Evolutionary conservation across 371 early-diverging fungal species (phyloP).

Genomic region (Rhizopus sp.): DNA sequence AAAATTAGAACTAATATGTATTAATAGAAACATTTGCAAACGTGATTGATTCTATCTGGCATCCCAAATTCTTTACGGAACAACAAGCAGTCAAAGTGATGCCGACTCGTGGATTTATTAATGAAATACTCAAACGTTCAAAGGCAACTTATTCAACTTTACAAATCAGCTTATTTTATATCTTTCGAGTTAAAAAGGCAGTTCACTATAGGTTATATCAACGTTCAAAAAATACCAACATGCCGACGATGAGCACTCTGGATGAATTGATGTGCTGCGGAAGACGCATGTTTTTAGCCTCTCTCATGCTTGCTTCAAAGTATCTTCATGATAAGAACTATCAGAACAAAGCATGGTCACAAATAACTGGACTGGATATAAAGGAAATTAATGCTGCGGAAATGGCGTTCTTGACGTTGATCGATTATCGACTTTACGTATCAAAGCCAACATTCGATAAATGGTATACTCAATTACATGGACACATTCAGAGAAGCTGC

Average conservation of each 20-base stretch:
- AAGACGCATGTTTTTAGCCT: conserved; percentile 73
- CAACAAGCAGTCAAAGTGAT: conserved; percentile 50
- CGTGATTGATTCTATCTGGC: conserved; percentile 45
- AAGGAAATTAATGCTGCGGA: conserved; percentile 76
- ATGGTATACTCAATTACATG: conserved; percentile 66
- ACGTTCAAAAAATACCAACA: conserved; percentile 8
- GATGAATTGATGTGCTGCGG: conserved; percentile 63
- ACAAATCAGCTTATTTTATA: conserved; percentile 70
- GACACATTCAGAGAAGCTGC: conserved; percentile 26
- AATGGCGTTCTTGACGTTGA: conserved; percentile 67
- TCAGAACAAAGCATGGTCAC: conserved; percentile 74
- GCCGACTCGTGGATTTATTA: conserved; percentile 57
- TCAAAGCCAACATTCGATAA: conserved; percentile 63
- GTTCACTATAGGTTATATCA: conserved; percentile 36
- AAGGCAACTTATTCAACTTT: conserved; percentile 75
- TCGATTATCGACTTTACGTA: conserved; percentile 71
- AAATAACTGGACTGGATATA: conserved; percentile 69
- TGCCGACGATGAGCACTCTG: conserved; percentile 6
- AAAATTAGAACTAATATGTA: neutral
- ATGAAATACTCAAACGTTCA: conserved; percentile 73
- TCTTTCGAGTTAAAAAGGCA: conserved; percentile 52
- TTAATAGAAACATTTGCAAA: conserved; percentile 29
- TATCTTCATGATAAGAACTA: conserved; percentile 74
- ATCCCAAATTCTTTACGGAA: conserved; percentile 32
- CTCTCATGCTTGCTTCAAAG: conserved; percentile 73